Conservation (phyloP, 2,329 filamentous ascomycete genomes). For the Exophiala dermatitidis region DNA sequence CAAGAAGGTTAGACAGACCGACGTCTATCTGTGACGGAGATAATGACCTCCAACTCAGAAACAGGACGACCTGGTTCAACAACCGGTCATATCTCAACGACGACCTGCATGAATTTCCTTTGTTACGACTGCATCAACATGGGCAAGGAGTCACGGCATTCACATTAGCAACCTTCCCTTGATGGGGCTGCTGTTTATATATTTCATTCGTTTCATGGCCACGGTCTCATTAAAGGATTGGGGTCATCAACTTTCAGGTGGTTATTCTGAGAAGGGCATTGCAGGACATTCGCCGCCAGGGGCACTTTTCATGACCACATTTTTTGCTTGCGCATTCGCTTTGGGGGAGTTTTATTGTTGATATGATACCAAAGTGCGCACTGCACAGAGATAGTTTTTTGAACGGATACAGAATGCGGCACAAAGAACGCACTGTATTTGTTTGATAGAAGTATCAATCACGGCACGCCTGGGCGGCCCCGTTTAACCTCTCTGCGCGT, state of each 20-base stretch:
- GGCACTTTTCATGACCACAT: too few species aligned
- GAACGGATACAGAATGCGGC: too few species aligned
- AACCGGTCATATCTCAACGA: slow-evolving; percentile 2
- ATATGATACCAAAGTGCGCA: too few species aligned
- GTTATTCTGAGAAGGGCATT: too few species aligned
- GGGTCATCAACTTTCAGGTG: not conserved
- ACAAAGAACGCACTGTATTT: too few species aligned
- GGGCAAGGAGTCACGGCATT: not conserved
- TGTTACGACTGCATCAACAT: slow-evolving; percentile 2
- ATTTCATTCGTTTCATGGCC: not conserved
- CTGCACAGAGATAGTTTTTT: too few species aligned
- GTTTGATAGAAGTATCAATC: too few species aligned
- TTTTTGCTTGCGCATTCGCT: too few species aligned
- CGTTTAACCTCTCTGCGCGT: too few species aligned
- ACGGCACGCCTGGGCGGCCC: too few species aligned
- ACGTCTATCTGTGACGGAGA: slow-evolving; percentile 16
- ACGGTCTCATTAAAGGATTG: not conserved
- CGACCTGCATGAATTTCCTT: slow-evolving; percentile 11
- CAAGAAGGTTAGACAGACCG: slow-evolving; percentile 17
- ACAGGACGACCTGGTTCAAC: slow-evolving; percentile 4
- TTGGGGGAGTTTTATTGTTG: too few species aligned
- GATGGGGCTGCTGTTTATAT: not conserved
- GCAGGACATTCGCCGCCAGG: too few species aligned
- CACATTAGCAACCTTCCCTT: not conserved
- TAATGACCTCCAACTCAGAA: slow-evolving; percentile 1